A percentile compares a stretch with the other conserved stretches of the same genome.
phyloP scores from a whole-genome alignment of 768 basidiomycete species.

The Baorangia bicolor region DNA sequence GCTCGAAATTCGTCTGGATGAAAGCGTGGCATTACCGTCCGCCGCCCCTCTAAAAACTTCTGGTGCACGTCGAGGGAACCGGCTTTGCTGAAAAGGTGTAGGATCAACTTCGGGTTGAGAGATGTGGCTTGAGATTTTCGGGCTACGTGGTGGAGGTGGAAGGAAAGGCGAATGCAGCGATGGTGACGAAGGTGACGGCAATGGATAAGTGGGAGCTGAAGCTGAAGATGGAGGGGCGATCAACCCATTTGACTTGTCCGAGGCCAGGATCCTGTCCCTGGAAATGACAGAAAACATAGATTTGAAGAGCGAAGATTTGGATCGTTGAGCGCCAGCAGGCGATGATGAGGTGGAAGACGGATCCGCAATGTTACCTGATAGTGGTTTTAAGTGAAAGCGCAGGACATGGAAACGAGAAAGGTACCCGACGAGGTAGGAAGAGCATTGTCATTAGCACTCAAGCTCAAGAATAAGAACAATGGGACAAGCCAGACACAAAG shows the following conservation, averaged over 20 bases:
- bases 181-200: conserved; percentile 32
- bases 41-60: conserved; percentile 3
- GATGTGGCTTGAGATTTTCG: conserved; percentile 1
- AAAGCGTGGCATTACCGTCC: conserved; percentile 22
- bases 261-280: conserved; percentile 43
- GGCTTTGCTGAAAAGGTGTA: conserved; percentile 34
- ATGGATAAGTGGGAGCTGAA: conserved; percentile 14
- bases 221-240: conserved; percentile 57
- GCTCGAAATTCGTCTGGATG: conserved; percentile 18
- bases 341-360: conserved; percentile 22
- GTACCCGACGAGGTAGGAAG: conserved; percentile 70
- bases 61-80: conserved; percentile 39
- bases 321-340: conserved; percentile 34
- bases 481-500: conserved; percentile 88
- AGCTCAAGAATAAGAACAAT: conserved; percentile 90
- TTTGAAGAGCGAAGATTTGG: conserved; percentile 67
- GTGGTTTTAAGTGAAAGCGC: not conserved
- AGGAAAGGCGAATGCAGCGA: conserved; percentile 19
- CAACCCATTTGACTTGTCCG: conserved; percentile 60
- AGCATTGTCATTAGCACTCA: conserved; percentile 96
- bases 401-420: conserved; percentile 1
- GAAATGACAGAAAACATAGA: conserved; percentile 52
- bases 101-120: conserved; percentile 37
- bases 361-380: conserved; percentile 17
- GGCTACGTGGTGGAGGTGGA: conserved; percentile 28